Percentiles rank a stretch among this genome's conserved stretches.
Evolutionary conservation across 371 early-diverging fungal genomes (phyloP).

Genomic region (Rhizopus delemar): DNA sequence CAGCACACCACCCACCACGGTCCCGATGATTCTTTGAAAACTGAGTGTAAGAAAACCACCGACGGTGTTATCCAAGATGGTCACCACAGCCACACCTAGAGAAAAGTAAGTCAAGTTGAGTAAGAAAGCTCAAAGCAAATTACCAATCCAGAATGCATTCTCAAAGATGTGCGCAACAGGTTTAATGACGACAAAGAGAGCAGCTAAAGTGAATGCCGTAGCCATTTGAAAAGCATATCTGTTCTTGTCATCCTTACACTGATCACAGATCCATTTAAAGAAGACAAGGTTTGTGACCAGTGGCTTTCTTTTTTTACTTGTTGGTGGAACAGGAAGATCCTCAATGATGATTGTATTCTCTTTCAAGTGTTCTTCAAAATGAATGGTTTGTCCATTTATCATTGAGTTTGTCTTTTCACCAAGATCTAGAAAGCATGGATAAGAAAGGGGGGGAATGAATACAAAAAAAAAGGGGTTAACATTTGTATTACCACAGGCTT

Average conservation of each 20-base stretch:
- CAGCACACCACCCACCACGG: constrained; percentile 31
- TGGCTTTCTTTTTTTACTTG: not conserved
- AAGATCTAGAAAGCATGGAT: not conserved
- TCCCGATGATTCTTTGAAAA: constrained; percentile 38
- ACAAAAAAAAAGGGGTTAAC: too few species aligned
- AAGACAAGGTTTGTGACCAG: constrained; percentile 1
- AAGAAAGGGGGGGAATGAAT: not conserved
- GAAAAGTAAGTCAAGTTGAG: not conserved
- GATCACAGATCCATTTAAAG: constrained; percentile 15
- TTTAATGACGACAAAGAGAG: constrained; percentile 22
- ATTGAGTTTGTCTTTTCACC: not conserved
- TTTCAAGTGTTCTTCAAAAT: not conserved
- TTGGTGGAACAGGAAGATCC: constrained; percentile 7
- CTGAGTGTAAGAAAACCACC: constrained; percentile 38
- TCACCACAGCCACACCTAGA: constrained; percentile 40
- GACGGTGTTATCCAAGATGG: constrained; percentile 40
- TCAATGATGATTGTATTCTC: constrained; percentile 21
- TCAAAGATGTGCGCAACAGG: constrained; percentile 24
- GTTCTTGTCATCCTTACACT: constrained; percentile 20
- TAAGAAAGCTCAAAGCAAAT: too few species aligned
- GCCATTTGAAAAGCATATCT: constrained; percentile 31
- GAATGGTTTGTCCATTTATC: constrained; percentile 1
- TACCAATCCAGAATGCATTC: constrained; percentile 34
- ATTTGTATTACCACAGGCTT: not conserved
- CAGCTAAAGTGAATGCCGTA: constrained; percentile 20